Evolutionary conservation across 139 green algal species (phyloP).

Genomic region (Chlamydomonas incerta): DNA sequence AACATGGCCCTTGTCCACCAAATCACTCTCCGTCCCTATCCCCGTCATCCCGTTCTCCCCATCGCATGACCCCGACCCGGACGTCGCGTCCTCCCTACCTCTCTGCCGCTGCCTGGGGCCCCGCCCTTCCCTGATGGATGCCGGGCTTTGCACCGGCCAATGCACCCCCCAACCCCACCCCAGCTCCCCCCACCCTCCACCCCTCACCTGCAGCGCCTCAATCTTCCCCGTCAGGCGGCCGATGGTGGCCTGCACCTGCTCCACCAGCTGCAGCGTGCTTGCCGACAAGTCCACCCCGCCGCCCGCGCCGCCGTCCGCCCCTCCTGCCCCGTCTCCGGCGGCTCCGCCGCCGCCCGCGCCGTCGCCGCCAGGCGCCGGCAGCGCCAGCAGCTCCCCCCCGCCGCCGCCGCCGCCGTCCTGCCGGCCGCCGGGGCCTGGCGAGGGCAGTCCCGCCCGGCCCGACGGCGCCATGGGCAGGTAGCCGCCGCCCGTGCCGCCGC

Average conservation of each 20-base stretch:
- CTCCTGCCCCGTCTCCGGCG: neutral
- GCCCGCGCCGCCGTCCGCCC: neutral
- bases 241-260: slow-evolving; percentile 48
- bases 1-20: too few species aligned
- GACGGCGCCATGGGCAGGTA: neutral
- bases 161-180: neutral
- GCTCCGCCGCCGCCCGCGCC: neutral
- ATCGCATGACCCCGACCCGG: too few species aligned
- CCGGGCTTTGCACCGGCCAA: too few species aligned
- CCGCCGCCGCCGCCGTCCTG: neutral
- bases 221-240: slow-evolving; percentile 33
- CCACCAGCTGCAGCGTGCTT: slow-evolving; percentile 38
- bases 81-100: too few species aligned
- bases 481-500: neutral
- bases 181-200: neutral
- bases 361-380: neutral
- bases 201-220: slow-evolving; percentile 40
- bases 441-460: neutral
- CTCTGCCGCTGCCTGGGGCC: too few species aligned
- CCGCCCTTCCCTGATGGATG: too few species aligned
- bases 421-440: neutral
- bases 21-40: too few species aligned
- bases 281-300: slow-evolving; percentile 21
- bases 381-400: neutral
- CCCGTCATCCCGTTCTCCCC: too few species aligned